Evolutionary conservation across 768 basidiomycete species (phyloP).

Genomic region (Lanmaoa pseudosensibilis): DNA sequence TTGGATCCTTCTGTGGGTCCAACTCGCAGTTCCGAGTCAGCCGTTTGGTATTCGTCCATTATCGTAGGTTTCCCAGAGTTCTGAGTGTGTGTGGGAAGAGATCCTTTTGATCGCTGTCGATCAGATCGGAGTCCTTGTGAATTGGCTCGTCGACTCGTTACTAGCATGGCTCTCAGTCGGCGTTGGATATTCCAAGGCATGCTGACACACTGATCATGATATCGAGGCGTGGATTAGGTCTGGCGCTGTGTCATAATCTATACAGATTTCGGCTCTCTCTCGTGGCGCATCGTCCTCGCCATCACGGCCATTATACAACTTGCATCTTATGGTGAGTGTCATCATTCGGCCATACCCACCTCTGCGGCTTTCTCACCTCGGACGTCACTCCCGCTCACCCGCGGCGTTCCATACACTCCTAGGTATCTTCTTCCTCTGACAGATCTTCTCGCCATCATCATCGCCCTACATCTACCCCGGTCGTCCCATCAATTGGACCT

Average conservation of each 20-base stretch:
- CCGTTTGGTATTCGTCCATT: slow-evolving; percentile 30
- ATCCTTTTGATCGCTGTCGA: no score
- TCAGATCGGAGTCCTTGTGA: no score
- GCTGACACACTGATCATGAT: no score
- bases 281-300: slow-evolving; percentile 9
- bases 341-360: background rate
- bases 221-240: no score
- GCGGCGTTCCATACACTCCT: slow-evolving; percentile 11
- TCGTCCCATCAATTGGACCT: slow-evolving; percentile 23
- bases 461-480: slow-evolving; percentile 24
- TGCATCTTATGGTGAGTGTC: slow-evolving; percentile 23
- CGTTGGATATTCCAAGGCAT: no score
- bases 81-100: slow-evolving; percentile 20
- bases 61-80: slow-evolving; percentile 28
- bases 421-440: slow-evolving; percentile 24
- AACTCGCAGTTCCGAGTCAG: slow-evolving; percentile 22
- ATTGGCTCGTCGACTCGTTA: no score
- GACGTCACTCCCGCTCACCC: no score
- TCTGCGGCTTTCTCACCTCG: background rate
- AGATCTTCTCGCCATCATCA: slow-evolving; percentile 26
- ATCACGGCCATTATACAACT: slow-evolving; percentile 25
- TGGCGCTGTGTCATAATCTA: no score
- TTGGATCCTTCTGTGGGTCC: slow-evolving; percentile 28
- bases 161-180: no score
- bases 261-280: no score